phyloP scores from a whole-genome alignment of 2,329 filamentous ascomycete species.

The Aspergillus sp. region DNA sequence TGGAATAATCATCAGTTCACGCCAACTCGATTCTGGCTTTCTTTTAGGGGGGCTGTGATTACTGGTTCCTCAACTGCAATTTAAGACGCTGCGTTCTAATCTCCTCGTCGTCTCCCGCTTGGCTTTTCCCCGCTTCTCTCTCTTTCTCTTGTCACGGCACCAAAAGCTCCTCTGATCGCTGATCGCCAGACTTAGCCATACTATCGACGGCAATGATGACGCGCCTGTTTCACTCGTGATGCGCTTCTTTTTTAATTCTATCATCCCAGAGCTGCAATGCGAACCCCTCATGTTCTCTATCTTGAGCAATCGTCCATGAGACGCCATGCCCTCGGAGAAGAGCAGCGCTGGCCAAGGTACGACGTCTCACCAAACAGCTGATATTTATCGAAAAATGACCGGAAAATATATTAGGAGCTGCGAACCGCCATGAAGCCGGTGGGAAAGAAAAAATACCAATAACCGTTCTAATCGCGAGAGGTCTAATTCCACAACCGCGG shows the following conservation, averaged over 20 bases:
- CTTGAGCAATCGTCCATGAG: slow-evolving; percentile 14
- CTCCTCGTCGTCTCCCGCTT: no score
- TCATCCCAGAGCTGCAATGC: slow-evolving; percentile 10
- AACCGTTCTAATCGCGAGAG: slow-evolving; percentile 7
- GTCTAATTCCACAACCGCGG: slow-evolving; percentile 7
- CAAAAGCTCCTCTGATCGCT: no score
- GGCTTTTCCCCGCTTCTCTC: no score
- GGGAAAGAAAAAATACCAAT: slow-evolving; percentile 5
- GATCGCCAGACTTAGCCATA: no score
- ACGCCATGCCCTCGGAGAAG: slow-evolving; percentile 25
- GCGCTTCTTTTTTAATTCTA: neutral
- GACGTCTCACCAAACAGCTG: slow-evolving; percentile 1
- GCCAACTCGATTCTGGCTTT: no score
- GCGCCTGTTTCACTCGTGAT: no score
- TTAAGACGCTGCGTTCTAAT: no score
- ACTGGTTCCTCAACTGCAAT: no score
- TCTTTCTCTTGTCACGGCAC: no score
- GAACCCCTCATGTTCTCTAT: slow-evolving; percentile 1
- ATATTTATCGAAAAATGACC: slow-evolving; percentile 2
- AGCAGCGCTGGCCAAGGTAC: slow-evolving; percentile 19
- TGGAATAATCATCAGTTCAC: no score
- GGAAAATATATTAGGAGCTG: slow-evolving; percentile 7
- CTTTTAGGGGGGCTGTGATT: no score
- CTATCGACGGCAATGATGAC: no score
- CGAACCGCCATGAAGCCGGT: slow-evolving; percentile 10